A percentile compares a stretch with the other conserved stretches of the same genome.
phyloP scores from a whole-genome alignment of 2,329 filamentous ascomycete genomes.

The Ophioceras dolichostomum region DNA sequence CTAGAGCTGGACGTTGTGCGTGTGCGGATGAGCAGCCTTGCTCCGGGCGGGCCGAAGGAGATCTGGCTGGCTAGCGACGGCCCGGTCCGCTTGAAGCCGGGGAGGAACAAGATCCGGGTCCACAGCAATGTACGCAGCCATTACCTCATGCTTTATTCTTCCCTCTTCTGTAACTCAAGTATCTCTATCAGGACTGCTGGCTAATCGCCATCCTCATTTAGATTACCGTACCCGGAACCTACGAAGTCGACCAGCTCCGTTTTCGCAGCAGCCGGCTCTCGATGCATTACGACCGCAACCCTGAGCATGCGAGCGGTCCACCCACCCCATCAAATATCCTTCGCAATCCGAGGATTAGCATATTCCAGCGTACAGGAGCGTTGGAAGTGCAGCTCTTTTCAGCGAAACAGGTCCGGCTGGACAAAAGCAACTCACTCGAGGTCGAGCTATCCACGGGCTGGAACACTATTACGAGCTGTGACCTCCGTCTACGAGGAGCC shows the following conservation, averaged over 20 bases:
- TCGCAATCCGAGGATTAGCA: conserved; percentile 48
- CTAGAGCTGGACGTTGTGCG: conserved; percentile 54
- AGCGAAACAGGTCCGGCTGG: conserved; percentile 63
- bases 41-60: conserved; percentile 46
- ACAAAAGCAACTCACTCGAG: conserved; percentile 66
- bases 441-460: conserved; percentile 61
- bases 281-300: conserved; percentile 52
- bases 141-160: conserved; percentile 8
- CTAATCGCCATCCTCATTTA: conserved; percentile 20
- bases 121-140: conserved; percentile 26
- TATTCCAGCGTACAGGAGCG: conserved; percentile 59
- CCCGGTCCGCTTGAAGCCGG: conserved; percentile 37
- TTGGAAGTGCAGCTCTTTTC: conserved; percentile 57
- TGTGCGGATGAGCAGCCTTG: conserved; percentile 47
- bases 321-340: too few species aligned
- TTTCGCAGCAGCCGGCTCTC: conserved; percentile 51
- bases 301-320: conserved; percentile 30
- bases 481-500: conserved; percentile 49
- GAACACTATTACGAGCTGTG: conserved; percentile 52
- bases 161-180: too few species aligned
- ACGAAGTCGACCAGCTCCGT: conserved; percentile 60
- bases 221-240: conserved; percentile 59
- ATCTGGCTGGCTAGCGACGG: conserved; percentile 20
- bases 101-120: conserved; percentile 33
- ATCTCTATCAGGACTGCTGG: too few species aligned